phyloP scores from a whole-genome alignment of 2,329 filamentous ascomycete species.

The Sclerotinia sclerotiorum region DNA sequence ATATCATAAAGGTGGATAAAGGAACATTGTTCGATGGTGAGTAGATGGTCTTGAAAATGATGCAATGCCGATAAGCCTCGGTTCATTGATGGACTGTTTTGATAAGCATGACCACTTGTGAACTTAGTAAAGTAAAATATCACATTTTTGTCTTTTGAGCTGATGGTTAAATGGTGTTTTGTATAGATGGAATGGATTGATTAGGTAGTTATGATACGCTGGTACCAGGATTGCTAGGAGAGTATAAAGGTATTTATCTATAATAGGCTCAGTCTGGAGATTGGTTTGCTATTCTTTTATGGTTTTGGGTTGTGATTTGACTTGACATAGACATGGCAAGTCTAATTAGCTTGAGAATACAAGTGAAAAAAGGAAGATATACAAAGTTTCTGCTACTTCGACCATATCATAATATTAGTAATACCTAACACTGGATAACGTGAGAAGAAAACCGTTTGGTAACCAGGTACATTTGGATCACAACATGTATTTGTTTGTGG shows the following conservation, averaged over 20 bases:
- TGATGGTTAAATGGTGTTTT: background rate
- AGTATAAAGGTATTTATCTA: background rate
- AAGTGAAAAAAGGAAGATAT: background rate
- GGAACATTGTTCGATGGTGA: background rate
- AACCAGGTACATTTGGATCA: background rate
- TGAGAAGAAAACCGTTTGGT: background rate
- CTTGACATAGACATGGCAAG: background rate
- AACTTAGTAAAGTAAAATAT: background rate
- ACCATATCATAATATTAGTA: background rate
- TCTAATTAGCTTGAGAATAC: background rate
- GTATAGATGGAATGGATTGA: background rate
- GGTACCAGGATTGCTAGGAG: background rate
- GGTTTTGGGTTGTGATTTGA: background rate
- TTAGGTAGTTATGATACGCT: background rate
- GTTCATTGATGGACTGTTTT: constrained; percentile 2
- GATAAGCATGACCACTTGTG: constrained; percentile 19
- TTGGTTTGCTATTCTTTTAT: background rate
- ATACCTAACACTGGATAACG: background rate
- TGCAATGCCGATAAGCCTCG: constrained; percentile 21
- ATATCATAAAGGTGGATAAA: constrained; percentile 6
- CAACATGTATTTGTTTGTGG: background rate
- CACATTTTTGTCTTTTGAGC: background rate
- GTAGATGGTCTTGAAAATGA: constrained; percentile 2
- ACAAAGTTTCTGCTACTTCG: background rate
- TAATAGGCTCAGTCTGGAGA: background rate